Evolutionary conservation across 163 green algal species (phyloP), one percentile per base, ranked within the genome.

Genomic region (Chlorella variabilis): DNA sequence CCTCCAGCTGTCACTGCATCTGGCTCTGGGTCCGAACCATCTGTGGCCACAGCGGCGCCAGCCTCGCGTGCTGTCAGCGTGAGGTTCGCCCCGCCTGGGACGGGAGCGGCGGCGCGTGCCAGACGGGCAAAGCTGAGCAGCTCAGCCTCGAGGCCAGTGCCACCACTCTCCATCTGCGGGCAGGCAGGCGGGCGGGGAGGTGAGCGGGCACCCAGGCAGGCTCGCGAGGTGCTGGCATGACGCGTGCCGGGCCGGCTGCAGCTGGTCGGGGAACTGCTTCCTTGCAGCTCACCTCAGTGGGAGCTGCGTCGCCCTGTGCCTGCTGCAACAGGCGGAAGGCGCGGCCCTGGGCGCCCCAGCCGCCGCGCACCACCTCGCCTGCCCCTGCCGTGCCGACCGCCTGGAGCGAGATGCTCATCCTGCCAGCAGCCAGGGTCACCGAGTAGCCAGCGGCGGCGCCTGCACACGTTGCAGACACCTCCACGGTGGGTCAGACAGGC

Each of bases 51-150:
- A 9, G 70, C 70, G 3, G 49, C 54, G 49, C 49, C 34, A 0
- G 49, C 49, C 49, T 78, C 71, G 25, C 49, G 33, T 2, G 71
- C 48, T 3, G 48, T 67, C 7, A 67, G 71, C 20, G 71, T 78
- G 33, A 78, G 48, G 8, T 48, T 67, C 29, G n/a, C 11, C 3
- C 42, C 48, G 1, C 33, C 33, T 23, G 25, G 41, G 31, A 13
- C 45, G 42, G 70, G n/a, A 15, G 18, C 29, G 21, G 73, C 56
- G 6, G 54, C 38, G 27, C 7, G 38, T 6, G 31, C 56, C 27
- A 80, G 56, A 56, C 73, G 73, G 13, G 59, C 73, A 59, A 80
- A 80, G 73, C 73, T 45, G 36, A 70, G 38, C 27, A 80, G 73
- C 56, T 78, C 71, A 11, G 45, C 73, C 0, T 66, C 36, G 13